Conservation (phyloP, 176 grass and related monocot species). For the Ensete glaucum region DNA sequence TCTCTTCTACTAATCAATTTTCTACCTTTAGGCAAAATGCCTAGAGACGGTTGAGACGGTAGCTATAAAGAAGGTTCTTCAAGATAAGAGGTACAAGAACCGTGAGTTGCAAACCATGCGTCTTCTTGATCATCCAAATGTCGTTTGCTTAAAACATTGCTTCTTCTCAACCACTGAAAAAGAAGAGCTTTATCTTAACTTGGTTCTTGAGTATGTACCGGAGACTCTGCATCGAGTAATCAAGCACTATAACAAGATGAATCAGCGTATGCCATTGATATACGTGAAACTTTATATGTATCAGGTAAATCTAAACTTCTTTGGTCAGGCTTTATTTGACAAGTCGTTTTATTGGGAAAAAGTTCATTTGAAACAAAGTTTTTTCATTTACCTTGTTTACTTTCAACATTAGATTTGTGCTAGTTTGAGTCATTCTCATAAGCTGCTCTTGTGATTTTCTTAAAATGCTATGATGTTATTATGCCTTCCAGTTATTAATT, state of each 20-base stretch:
- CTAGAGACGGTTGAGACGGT: conserved; percentile 63
- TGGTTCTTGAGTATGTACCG: conserved; percentile 70
- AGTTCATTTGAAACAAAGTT: not conserved
- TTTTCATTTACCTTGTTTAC: not conserved
- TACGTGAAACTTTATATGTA: conserved; percentile 65
- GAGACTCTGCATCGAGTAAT: conserved; percentile 60
- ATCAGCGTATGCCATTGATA: conserved; percentile 59
- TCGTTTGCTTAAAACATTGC: conserved; percentile 55
- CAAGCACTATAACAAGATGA: conserved; percentile 69
- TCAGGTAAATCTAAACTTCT: conserved; percentile 29
- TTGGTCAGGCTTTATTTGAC: not conserved
- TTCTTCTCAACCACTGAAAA: conserved; percentile 74
- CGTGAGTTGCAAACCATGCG: conserved; percentile 70
- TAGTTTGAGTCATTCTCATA: not conserved
- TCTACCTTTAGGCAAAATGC: conserved; percentile 45
- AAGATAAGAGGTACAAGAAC: conserved; percentile 75
- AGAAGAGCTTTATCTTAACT: conserved; percentile 53
- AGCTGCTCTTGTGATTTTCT: not conserved
- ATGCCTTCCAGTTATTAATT: not conserved
- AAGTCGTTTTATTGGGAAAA: not conserved
- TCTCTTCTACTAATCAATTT: not conserved
- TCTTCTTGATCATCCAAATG: conserved; percentile 66
- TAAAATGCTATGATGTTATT: not conserved
- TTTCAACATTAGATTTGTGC: not conserved
- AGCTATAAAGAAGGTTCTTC: conserved; percentile 75